Base-by-base conservation (phyloP, 2,329 filamentous ascomycete species). In the Tolypocladium nubicola region DNA sequence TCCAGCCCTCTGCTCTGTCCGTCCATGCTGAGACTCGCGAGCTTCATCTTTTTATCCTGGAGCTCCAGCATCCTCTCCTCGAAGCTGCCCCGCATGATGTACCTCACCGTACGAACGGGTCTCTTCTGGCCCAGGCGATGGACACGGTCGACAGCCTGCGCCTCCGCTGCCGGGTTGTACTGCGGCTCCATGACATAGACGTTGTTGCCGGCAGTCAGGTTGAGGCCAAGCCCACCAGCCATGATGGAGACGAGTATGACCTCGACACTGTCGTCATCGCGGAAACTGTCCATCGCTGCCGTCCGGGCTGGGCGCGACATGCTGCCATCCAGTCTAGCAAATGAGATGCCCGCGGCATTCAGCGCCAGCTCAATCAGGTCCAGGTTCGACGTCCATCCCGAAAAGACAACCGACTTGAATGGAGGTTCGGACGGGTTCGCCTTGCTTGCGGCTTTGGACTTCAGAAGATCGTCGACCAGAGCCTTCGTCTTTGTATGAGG, bases 121-220 rank as follows among this genome's bases (percentile, higher is more conserved):
- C 94, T 81, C 65, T 84, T 94, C 76, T 99, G 94, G 0, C 94
- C 92, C 1, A 97, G 77, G 21, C 92, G 86, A 70, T 96, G 92
- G 7, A 99, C 90, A 37, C 94, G 89, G 69, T 97, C 94, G 9
- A 97, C 82, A 2, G 94, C 94, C 73, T 99, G 94, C 6, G 91
- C 89, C 71, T 99, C 93, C 0, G 92, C 90, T 0, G 91, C 92
- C 0, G 94, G 94, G 67, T 99, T 99, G 76, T 93, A 99, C 68
- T 97, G 92, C 6, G 94, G 94, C 70, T 99, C 94, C 93, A 99
- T 97, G 65, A 97, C 88, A 70, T 94, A 97, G 16, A 95, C 93
- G 57, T 83, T 88, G 68, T 86, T 94, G 38, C 87, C 93, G 0
- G 89, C 79, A 0, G 92, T 97, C 56, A 97, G 76, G 68, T 97